Percentiles rank a stretch among this genome's conserved stretches.
These are phyloP conservation scores for Albifimbria verrucaria DNA, from an alignment of 2,329 filamentous ascomycete species.

Conservation along the genomic window DNA sequence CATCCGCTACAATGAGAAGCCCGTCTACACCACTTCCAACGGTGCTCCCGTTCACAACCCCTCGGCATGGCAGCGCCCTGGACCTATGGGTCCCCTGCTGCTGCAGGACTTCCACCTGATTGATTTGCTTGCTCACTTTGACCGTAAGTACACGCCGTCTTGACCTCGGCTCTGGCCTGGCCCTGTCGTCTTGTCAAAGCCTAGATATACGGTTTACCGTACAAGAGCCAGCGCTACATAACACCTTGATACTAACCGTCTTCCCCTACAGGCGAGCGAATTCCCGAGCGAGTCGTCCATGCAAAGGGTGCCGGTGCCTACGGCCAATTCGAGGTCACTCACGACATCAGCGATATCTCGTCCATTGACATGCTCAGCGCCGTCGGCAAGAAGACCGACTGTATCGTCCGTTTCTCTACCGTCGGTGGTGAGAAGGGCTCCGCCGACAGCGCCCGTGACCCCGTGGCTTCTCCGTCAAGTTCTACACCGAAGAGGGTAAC, in stretches of 20 bases:
- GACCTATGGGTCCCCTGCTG: constrained; percentile 54
- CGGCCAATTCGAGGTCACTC: constrained; percentile 57
- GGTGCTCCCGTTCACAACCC: constrained; percentile 55
- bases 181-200: background rate
- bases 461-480: constrained; percentile 61
- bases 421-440: constrained; percentile 67
- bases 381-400: constrained; percentile 51
- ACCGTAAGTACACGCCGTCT: constrained; percentile 28
- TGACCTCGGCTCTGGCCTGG: background rate
- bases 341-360: constrained; percentile 53
- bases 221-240: background rate
- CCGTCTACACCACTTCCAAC: constrained; percentile 58
- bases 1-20: constrained; percentile 54
- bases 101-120: constrained; percentile 66
- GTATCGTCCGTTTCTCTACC: constrained; percentile 66
- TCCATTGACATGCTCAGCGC: constrained; percentile 47
- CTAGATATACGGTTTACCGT: too few species aligned
- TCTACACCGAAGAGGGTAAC: constrained; percentile 63
- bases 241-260: constrained; percentile 2
- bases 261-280: constrained; percentile 35
- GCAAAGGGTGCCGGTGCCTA: constrained; percentile 40
- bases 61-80: constrained; percentile 46
- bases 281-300: constrained; percentile 42
- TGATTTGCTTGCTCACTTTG: constrained; percentile 55
- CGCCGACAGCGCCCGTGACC: constrained; percentile 65